Evolutionary conservation across 257 asterid species (phyloP), one percentile per base, ranked within the genome.

Genomic region (Osmanthus fragrans): DNA sequence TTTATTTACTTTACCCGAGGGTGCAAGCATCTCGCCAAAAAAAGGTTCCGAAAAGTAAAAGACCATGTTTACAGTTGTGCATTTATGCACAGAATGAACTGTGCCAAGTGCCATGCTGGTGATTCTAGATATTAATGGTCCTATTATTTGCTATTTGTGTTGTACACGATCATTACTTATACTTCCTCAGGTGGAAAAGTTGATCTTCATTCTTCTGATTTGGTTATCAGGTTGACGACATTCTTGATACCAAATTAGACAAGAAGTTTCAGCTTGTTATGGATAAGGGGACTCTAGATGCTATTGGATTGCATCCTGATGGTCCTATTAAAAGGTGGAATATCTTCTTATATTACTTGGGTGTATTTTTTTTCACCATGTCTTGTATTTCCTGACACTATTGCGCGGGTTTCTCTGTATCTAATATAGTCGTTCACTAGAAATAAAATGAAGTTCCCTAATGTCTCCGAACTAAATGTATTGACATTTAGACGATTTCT

Each of bases 281-380:
- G 45, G 99, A 96, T 80, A 96, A 96, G 82, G 99, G 99, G 47
- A 96, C 99, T 16, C 88, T 96, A 74, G 99, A 96, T 86, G 99
- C 99, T 58, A 90, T 96, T 76, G 99, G 99, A 75, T 84, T 96
- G 88, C 99, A 93, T 88, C 97, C 98, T 73, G 99, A 96, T 81
- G 98, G 98, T 77, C 90, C 93, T 81, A 80, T 92, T 78, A 93
- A 90, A 89, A 93, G 98, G 99, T 95, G 72, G 80, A 66, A 7
- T 36, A 37, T 37, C 36, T 70, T 74, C 47, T 77, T 74, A 36
- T 21, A 3, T 68, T 23, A 63, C 13, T 51, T 18, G 7, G 6
- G n/a, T 11, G 30, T 67, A 70, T 7, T 70, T 76, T 54, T 21
- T 32, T 30, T 76, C 58, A n/a, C 76, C 65, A 19, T 15, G 25